Base-by-base conservation (phyloP, 108 stramenopile genomes). In the Cyclostephanos invisitatus region DNA sequence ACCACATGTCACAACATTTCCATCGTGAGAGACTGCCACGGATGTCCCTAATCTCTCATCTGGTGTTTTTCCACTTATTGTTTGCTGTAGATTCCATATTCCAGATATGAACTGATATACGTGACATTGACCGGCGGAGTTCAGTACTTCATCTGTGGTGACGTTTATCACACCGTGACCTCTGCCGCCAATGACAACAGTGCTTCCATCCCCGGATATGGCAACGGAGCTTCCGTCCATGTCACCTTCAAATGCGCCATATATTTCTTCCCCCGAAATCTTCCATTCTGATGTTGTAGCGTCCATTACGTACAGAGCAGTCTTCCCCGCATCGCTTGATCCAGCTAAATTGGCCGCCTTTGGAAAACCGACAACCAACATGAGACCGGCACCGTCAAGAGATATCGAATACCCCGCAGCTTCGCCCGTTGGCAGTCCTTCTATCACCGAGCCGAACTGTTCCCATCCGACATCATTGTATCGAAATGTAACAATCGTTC, bases 11-110 rank as follows among this genome's bases (percentile, higher is more conserved):
- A 70, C 54, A 2, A 66, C 48, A 17, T 36, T 69, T 49, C 62
- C 55, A 61, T 77, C 76, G 29, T 24, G 53, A 37, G 76, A 77
- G 7, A 77, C 56, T 38, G 76, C 53, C 17, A 59, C 76, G 25
- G 62, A 70, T 48, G 69, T 60, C 22, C 76, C 76, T 25, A 77
- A 51, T 38, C 50, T 55, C 64, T 77, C 76, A 27, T 70, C 58
- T 4, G 46, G 37, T 24, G 27, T 46, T 40, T 66, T 12, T 5
- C 76, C 76, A 0, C 29, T 22, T 0, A 77, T 54, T 4, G 76
- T 51, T 48, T 59, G 42, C 36, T 46, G 36, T 14, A 77, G 49
- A 24, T 55, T 21, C 56, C 58, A 77, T 22, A 29, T n/a, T 2
- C 27, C 53, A 32, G 51, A 18, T 55, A 0, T 18, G 29, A 38